phyloP scores from a whole-genome alignment of 148 eudicot species.

The Nepenthes mirabilis region DNA sequence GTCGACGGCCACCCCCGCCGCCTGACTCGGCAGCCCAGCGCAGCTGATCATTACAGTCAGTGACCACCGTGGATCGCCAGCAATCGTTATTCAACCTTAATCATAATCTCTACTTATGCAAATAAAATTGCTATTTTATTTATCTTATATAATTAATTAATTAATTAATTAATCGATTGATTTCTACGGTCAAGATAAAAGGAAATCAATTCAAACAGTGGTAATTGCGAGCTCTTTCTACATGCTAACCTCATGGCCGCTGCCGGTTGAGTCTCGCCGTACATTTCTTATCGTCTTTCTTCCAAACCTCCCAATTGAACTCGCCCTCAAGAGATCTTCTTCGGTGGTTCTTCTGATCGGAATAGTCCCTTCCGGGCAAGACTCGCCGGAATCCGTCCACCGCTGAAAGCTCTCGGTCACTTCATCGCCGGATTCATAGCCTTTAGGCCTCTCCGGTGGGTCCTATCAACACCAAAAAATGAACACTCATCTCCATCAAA shows the following conservation, averaged over 20 bases:
- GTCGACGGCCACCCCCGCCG: too few relatives aligned
- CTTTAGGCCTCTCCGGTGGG: conserved; percentile 74
- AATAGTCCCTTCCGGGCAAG: conserved; percentile 86
- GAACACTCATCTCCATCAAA: neutral
- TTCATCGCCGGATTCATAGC: conserved; percentile 21
- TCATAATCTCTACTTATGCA: too few relatives aligned
- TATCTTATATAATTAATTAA: too few relatives aligned
- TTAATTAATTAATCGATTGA: too few relatives aligned
- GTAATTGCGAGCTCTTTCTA: neutral
- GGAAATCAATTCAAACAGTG: too few relatives aligned
- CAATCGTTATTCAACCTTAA: too few relatives aligned
- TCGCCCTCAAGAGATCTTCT: conserved; percentile 59
- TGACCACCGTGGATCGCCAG: too few relatives aligned
- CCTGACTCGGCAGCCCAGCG: too few relatives aligned
- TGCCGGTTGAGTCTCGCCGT: conserved; percentile 63
- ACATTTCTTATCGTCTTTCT: conserved; percentile 48
- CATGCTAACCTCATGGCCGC: conserved; percentile 74
- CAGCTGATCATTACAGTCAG: too few relatives aligned
- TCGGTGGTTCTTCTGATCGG: conserved; percentile 86
- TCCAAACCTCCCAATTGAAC: conserved; percentile 53
- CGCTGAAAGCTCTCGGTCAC: conserved; percentile 29
- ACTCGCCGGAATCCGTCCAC: conserved; percentile 61
- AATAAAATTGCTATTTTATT: too few relatives aligned
- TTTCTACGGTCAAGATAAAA: too few relatives aligned
- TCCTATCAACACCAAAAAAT: conserved; percentile 29